These are phyloP conservation scores for Aphanomyces stellatus DNA, from an alignment of 352 stramenopile species.

Conservation along the genomic window DNA sequence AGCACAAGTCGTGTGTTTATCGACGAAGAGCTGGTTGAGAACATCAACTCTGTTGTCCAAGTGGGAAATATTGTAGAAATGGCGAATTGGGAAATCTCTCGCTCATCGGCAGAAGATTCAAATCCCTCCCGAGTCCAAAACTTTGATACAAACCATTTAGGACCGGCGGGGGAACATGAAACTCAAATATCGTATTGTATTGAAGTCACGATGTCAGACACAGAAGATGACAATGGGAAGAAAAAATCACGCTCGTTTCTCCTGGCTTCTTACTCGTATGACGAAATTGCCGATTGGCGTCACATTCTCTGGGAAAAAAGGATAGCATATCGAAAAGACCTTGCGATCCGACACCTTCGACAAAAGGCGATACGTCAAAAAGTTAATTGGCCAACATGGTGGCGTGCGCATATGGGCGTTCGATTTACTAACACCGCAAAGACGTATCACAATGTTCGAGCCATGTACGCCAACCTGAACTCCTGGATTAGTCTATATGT, in stretches of 20 bases:
- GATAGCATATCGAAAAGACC: not conserved
- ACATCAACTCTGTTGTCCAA: slow-evolving; percentile 7
- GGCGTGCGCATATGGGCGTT: slow-evolving; percentile 6
- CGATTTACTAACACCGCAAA: slow-evolving; percentile 2
- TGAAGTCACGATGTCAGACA: slow-evolving; percentile 10
- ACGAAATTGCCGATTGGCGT: slow-evolving; percentile 15
- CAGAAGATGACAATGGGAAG: not conserved
- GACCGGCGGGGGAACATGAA: not conserved
- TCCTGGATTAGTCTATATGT: slow-evolving; percentile 10
- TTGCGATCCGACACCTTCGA: not conserved
- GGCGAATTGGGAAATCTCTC: slow-evolving; percentile 8
- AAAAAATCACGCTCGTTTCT: slow-evolving; percentile 6
- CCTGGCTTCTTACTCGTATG: slow-evolving; percentile 1
- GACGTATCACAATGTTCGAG: not conserved
- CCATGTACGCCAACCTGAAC: slow-evolving; percentile 8
- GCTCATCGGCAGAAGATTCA: not conserved
- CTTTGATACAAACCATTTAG: not conserved
- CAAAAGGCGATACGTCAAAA: not conserved
- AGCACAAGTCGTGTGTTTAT: slow-evolving; percentile 9
- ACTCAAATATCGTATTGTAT: slow-evolving; percentile 15
- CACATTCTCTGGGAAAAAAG: slow-evolving; percentile 17
- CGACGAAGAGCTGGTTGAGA: slow-evolving; percentile 12
- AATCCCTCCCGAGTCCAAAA: not conserved
- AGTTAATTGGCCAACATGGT: slow-evolving; percentile 13
- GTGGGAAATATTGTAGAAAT: slow-evolving; percentile 15